Base-by-base conservation (phyloP, 148 eudicot genomes). In the Arctostaphylos glauca region DNA sequence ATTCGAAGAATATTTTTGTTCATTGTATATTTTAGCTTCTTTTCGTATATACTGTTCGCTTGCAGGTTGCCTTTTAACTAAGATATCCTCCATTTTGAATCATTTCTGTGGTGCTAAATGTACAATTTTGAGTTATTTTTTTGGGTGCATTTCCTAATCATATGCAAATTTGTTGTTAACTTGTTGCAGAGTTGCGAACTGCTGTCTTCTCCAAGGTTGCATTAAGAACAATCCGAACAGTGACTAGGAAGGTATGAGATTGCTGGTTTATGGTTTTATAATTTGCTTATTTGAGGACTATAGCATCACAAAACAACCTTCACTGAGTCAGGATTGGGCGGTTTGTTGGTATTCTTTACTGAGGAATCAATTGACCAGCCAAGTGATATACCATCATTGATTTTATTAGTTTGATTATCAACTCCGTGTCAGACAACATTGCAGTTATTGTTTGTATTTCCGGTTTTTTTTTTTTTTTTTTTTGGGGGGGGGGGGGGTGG, bases 181-280 rank as follows among this genome's bases (percentile, higher is more conserved):
- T 84, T 71, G 54, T 72, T 87, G 77, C 88, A 96, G 98, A 96
- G 88, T 76, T 96, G 84, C 91, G 98, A 83, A 96, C 98, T 86
- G 98, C 98, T 81, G 93, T 96, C 78, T 96, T 96, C 84, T 94
- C 98, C 38, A 96, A 96, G 85, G 98, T 96, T 66, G 94, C 98
- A 81, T 80, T 94, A 82, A 89, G 98, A 76, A 94, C 98, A 58
- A 96, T 96, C 83, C 93, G 98, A 43, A 86, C 93, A 73, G 92
- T 96, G 67, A 94, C 98, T 44, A 88, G 93, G 83, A 90, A 94
- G 98, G 98, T 96, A 88, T 66, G 86, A 6, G 53, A 82, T 76
- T 53, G 46, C 16, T 46, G 9, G 66, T 75, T 71, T 83, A 14
- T 70, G 48, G 56, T 82, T 59, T 56, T 50, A 62, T 53, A n/a